Evolutionary conservation across 768 basidiomycete genomes (phyloP), one percentile per base, ranked within the genome.

Genomic region (Lactarius indigo): DNA sequence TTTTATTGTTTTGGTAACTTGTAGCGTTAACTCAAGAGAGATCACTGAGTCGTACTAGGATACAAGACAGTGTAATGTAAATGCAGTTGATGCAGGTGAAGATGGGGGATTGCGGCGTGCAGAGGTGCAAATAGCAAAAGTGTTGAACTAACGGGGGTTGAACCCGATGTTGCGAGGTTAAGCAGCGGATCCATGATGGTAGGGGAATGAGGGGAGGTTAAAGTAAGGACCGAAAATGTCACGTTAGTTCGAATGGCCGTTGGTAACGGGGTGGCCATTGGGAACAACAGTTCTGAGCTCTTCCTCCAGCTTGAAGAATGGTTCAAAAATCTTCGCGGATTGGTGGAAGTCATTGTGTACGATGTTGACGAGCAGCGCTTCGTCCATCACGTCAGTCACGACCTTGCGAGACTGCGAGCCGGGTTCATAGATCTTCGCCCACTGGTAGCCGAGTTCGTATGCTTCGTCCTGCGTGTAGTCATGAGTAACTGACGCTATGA

Each of bases 261-360:
- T 74, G 60, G 64, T 47, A 60, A 63, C 39, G 17, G 57, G 52
- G 15, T 66, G 60, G 31, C 62, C 66, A 7, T 67, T 64, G 23
- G 6, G 30, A 30, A 30, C 61, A 20, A 23, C 31, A 58, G 63
- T 69, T 17, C 78, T 75, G 66, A 85, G 85, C 74, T 90, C 86
- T 50, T 83, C 85, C 41, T 88, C 90, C 15, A 88, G 89, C 75
- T 87, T 86, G 77, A 85, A 81, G 83, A 98, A 96, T 3, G 94
- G 92, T 71, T 82, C 80, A 76, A 96, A 98, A 77, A 98, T 96
- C 26, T 89, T 89, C 57, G 90, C 82, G 2, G 87, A 76, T 73
- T 90, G 84, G 77, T 92, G 90, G 86, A 93, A 98, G 76, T 96
- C 90, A 79, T 97, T 97, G 77, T 97, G 94, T 31, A 98, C 96